A percentile compares a stretch with the other conserved stretches of the same genome.
phyloP scores from a whole-genome alignment of 2,329 filamentous ascomycete genomes.

The Trichophyton simii region DNA sequence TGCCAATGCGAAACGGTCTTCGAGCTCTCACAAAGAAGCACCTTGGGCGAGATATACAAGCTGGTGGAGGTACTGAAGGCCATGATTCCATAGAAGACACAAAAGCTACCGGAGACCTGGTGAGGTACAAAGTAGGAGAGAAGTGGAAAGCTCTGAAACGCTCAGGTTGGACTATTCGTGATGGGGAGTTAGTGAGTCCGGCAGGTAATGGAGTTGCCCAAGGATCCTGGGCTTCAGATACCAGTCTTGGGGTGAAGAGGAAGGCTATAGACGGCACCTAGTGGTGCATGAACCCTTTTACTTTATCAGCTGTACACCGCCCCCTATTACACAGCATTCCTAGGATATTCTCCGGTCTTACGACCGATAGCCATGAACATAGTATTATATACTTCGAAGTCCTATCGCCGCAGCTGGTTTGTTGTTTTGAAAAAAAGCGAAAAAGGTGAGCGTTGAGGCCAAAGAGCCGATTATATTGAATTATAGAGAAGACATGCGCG shows the following conservation, averaged over 20 bases:
- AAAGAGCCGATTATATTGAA: not conserved
- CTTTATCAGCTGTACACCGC: not conserved
- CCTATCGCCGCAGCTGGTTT: too few species aligned
- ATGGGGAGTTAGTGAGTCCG: constrained; percentile 29
- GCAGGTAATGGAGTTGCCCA: not conserved
- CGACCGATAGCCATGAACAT: not conserved
- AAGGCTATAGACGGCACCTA: not conserved
- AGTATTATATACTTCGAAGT: not conserved
- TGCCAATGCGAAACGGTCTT: constrained; percentile 69
- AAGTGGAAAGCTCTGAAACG: constrained; percentile 56
- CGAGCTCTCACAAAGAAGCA: constrained; percentile 58
- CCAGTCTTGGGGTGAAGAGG: not conserved
- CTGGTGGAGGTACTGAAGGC: constrained; percentile 47
- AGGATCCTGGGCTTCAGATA: too few species aligned
- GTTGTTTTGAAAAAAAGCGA: not conserved
- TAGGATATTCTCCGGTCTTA: not conserved
- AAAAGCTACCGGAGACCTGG: constrained; percentile 73
- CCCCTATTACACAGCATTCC: not conserved
- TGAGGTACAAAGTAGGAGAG: constrained; percentile 55
- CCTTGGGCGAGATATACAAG: constrained; percentile 67
- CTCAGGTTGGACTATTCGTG: constrained; percentile 53
- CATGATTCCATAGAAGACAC: constrained; percentile 94
- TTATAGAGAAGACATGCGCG: not conserved
- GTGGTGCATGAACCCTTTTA: not conserved
- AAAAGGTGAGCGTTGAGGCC: not conserved